Evolutionary conservation across 108 stramenopile species (phyloP), one percentile per base, ranked within the genome.

Genomic region (Nitzschia sp.): DNA sequence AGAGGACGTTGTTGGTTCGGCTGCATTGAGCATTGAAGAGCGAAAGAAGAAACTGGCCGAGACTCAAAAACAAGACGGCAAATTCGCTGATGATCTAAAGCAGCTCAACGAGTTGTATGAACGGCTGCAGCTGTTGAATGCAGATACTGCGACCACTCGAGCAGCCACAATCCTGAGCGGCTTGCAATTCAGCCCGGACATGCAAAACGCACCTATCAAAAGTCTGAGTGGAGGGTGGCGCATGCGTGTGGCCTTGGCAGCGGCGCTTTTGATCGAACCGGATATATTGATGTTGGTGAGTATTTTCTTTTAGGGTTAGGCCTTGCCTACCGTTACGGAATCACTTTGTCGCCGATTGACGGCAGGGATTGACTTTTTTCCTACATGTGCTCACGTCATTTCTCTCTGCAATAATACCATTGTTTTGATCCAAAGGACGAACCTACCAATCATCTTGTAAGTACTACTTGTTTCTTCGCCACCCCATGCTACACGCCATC

Each of bases 211-310:
- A 55, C 88, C 93, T 21, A 93, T 95, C 1, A 92, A 89, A 23
- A 85, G 89, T 24, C 78, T 98, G 21, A 84, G 82, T 11, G 98
- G 98, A 62, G 98, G 98, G 5, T 99, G 98, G 98, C 67, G 98
- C 35, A 99, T 99, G 98, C 87, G 98, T 47, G 98, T 99, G 64
- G 90, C 96, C 1, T 71, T 99, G 28, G 98, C 98, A 6, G 97
- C 95, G 2, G 96, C 98, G 3, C 81, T 99, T n/a, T 36, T 51
- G 28, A 75, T 75, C 33, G 67, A 68, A 54, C 74, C 74, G 3
- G 74, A 75, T 56, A 34, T 75, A 26, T 35, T 75, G 2, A 75
- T 75, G 74, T 46, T 74, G 54, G n/a, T n/a, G n/a, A n/a, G n/a
- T n/a, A n/a, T n/a, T n/a, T n/a, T n/a, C n/a, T n/a, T n/a, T 36